Base-by-base conservation (phyloP, 805 yeast genomes). In the Soucietia sequanensis region DNA sequence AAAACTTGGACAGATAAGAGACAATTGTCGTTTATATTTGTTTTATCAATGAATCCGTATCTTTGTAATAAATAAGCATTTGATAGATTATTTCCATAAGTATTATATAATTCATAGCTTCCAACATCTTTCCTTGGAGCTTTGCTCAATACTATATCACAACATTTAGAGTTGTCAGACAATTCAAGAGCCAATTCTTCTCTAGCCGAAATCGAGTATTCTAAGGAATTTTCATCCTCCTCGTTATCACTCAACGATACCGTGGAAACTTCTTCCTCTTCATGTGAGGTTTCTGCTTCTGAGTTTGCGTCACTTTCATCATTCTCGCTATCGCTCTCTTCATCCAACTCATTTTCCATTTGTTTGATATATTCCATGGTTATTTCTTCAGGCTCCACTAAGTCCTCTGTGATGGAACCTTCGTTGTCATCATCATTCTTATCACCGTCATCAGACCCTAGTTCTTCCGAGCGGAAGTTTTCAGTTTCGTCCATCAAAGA, bases 71-170 rank as follows among this genome's bases (percentile, higher is more conserved):
- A 60, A 23, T 76, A 71, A 0, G 84, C 68, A 46, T 85, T 87
- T 11, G 81, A 60, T 25, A 82, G 65, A 18, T 80, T 82, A 38
- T 65, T 60, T 0, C 96, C 97, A 48, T 89, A 90, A 0, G 93
- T 80, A 59, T 87, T 89, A 65, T 80, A 85, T 10, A 91, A 50
- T 50, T 91, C 96, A 38, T 45, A 51, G 5, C 9, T 19, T 4
- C 47, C 42, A 9, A 65, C 55, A 6, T 78, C 76, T 22, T 60
- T 52, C 1, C 48, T 33, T 0, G 85, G 75, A 2, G 58, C 51
- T 10, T 52, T 54, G 13, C 68, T 63, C 2, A 81, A 49, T 0
- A 76, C 68, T 10, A 89, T 77, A 47, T 88, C 96, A 47, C 95
- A 86, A 43, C 89, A 81, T 38, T 76, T 60, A 19, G 66, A 48